Evolutionary conservation across 2,329 filamentous ascomycete genomes (phyloP).

Genomic region (Orbilia blumenaviensis): DNA sequence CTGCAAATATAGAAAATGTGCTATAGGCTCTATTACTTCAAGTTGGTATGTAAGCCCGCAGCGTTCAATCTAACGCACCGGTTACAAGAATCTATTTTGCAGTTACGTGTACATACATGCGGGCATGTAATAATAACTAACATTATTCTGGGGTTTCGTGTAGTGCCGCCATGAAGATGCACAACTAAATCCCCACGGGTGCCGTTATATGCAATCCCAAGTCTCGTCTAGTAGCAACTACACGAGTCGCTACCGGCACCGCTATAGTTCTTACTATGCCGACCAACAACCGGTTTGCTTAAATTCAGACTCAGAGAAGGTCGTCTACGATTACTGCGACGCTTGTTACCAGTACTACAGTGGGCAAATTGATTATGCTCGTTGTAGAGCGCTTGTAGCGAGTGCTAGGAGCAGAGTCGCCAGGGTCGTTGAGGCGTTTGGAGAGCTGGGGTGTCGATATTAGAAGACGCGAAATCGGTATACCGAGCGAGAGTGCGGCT

Average conservation of each 20-base stretch:
- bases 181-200: conserved; percentile 6
- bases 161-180: conserved; percentile 46
- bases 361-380: background rate
- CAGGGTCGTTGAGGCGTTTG: conserved; percentile 11
- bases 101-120: too few relatives aligned
- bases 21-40: conserved; percentile 7
- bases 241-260: background rate
- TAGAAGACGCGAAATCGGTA: background rate
- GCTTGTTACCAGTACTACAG: conserved; percentile 18
- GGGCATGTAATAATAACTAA: background rate
- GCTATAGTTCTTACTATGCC: conserved; percentile 37
- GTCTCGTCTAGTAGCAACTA: background rate
- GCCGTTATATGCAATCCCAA: background rate
- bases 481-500: too few relatives aligned
- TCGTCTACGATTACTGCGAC: background rate
- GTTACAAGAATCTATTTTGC: too few relatives aligned
- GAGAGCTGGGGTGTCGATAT: conserved; percentile 1
- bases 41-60: too few relatives aligned
- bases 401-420: background rate
- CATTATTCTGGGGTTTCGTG: background rate
- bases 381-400: conserved; percentile 2
- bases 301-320: background rate
- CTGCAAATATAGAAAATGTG: conserved; percentile 28
- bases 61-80: too few relatives aligned
- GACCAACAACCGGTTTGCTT: conserved; percentile 12